Percentiles rank a stretch among this genome's conserved stretches.
Conservation (phyloP, 352 stramenopile genomes). For the Thraustochytrium striatum region DNA sequence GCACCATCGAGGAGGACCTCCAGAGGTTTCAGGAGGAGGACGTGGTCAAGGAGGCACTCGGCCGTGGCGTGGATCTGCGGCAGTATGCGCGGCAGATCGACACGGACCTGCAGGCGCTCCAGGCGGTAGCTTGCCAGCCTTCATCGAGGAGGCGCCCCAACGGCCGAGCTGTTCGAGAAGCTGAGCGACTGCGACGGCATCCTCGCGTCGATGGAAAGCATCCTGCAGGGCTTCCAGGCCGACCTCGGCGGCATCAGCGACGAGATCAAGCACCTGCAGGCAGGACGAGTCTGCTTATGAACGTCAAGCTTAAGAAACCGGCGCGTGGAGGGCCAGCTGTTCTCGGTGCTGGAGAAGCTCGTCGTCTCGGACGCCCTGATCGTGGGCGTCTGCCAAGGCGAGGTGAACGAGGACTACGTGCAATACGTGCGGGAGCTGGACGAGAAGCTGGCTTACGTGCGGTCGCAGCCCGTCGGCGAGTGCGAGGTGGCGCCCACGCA, state of each 20-base stretch:
- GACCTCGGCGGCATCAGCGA: constrained; percentile 93
- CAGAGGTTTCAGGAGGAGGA: constrained; percentile 87
- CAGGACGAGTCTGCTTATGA: constrained; percentile 87
- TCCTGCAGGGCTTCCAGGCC: constrained; percentile 95
- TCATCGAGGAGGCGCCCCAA: constrained; percentile 75
- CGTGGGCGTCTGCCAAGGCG: constrained; percentile 81
- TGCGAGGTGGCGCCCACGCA: constrained; percentile 51
- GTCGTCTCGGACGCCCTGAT: constrained; percentile 87
- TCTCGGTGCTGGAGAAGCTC: constrained; percentile 90
- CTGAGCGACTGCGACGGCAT: constrained; percentile 94
- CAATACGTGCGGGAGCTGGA: constrained; percentile 87
- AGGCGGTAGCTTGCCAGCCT: constrained; percentile 75
- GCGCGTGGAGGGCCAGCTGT: constrained; percentile 83
- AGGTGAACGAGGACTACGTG: constrained; percentile 88
- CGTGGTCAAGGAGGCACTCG: constrained; percentile 82
- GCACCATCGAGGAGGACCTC: constrained; percentile 68
- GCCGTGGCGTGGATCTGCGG: constrained; percentile 79
- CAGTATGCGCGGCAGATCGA: constrained; percentile 79
- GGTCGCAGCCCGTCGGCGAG: constrained; percentile 53
- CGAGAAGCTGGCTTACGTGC: constrained; percentile 82
- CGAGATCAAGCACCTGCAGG: constrained; percentile 95
- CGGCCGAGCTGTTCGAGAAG: constrained; percentile 82
- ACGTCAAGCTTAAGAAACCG: constrained; percentile 90
- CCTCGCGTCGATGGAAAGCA: constrained; percentile 92
- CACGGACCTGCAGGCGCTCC: constrained; percentile 60